phyloP scores from a whole-genome alignment of 768 basidiomycete genomes.

The Trametopsis cervina region DNA sequence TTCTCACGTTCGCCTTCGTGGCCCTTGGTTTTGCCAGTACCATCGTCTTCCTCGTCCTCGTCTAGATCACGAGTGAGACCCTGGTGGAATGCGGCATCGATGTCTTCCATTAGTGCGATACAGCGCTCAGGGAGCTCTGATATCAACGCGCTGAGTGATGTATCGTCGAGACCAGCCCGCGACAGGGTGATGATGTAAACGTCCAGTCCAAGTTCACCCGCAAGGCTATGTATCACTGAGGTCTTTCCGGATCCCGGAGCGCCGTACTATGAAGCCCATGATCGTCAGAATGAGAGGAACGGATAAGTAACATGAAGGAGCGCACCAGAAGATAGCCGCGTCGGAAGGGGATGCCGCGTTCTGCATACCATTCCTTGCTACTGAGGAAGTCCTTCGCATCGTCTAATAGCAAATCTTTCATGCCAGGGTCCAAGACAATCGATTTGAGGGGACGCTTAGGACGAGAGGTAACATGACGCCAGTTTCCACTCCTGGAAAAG shows the following conservation, averaged over 20 bases:
- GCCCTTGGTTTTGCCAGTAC: slow-evolving; percentile 4
- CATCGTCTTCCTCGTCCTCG: slow-evolving; percentile 3
- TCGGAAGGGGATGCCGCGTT: slow-evolving; percentile 73
- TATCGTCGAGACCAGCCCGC: slow-evolving; percentile 56
- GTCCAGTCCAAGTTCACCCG: slow-evolving; percentile 70
- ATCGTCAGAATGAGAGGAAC: neutral
- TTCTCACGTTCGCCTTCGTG: neutral
- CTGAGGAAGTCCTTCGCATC: slow-evolving; percentile 68
- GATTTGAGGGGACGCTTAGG: slow-evolving; percentile 61
- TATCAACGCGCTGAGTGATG: slow-evolving; percentile 48
- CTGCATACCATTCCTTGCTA: slow-evolving; percentile 66
- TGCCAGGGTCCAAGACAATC: slow-evolving; percentile 64
- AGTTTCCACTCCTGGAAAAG: slow-evolving; percentile 27
- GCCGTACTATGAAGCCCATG: slow-evolving; percentile 40
- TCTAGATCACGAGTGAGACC: slow-evolving; percentile 22
- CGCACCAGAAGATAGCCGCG: slow-evolving; percentile 65
- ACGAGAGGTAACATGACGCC: slow-evolving; percentile 49
- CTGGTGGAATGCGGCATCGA: slow-evolving; percentile 67
- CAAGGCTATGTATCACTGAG: slow-evolving; percentile 66
- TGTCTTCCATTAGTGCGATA: slow-evolving; percentile 79
- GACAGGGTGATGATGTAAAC: slow-evolving; percentile 71
- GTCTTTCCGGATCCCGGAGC: slow-evolving; percentile 77
- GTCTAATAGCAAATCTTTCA: slow-evolving; percentile 55
- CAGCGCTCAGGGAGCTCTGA: slow-evolving; percentile 59
- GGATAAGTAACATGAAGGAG: slow-evolving; percentile 15